These are phyloP conservation scores for Henckelia pumila DNA, from an alignment of 257 asterid species.

Conservation along the genomic window DNA sequence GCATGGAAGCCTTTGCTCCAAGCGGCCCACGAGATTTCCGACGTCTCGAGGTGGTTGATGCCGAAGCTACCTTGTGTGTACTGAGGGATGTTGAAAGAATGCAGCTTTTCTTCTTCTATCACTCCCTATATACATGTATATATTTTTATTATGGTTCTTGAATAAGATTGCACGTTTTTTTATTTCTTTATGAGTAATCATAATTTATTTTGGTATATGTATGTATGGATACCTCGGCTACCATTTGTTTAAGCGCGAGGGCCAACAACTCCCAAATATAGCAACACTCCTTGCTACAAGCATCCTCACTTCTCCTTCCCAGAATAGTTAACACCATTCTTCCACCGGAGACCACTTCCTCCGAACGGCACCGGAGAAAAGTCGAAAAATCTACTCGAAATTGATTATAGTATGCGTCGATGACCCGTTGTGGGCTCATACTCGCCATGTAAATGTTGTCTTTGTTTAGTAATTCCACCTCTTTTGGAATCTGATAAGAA, in stretches of 20 bases:
- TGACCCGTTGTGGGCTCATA: conserved; percentile 42
- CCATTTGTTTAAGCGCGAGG: conserved; percentile 44
- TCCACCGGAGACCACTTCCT: conserved; percentile 57
- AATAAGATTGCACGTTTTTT: no score
- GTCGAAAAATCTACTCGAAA: conserved; percentile 47
- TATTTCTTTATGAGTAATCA: no score
- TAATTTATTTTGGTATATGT: no score
- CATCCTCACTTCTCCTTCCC: conserved; percentile 54
- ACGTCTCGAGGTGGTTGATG: conserved; percentile 36
- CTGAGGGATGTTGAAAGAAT: conserved; percentile 57
- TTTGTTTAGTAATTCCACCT: conserved; percentile 38
- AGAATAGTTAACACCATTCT: conserved; percentile 63
- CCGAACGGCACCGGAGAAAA: conserved; percentile 49
- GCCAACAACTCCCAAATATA: conserved; percentile 65
- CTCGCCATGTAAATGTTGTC: conserved; percentile 47
- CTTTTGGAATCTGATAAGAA: conserved; percentile 51
- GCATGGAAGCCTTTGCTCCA: neutral
- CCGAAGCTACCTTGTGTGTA: conserved; percentile 61
- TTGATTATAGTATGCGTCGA: conserved; percentile 51
- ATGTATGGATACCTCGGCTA: conserved; percentile 41
- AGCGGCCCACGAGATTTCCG: conserved; percentile 51
- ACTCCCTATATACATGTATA: no score
- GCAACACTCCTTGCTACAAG: conserved; percentile 50
- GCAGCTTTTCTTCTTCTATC: conserved; percentile 42
- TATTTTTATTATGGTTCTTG: no score